Conservation (phyloP, 257 asterid species). For the Scutellaria barbata region DNA sequence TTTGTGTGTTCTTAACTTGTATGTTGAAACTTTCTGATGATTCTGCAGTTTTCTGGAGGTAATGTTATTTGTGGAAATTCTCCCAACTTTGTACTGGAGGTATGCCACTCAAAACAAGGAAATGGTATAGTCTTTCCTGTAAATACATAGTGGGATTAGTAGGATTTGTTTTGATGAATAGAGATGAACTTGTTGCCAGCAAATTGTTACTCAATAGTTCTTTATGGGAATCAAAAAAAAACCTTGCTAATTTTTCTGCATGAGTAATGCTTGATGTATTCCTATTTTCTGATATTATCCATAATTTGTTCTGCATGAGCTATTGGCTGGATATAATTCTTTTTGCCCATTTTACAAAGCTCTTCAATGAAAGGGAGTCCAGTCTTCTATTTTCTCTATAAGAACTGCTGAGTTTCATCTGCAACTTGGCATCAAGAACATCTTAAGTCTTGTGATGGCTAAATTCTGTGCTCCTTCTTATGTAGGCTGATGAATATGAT, state of each 20-base stretch:
- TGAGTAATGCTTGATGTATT: neutral
- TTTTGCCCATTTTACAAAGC: neutral
- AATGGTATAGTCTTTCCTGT: neutral
- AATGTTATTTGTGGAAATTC: constrained; percentile 44
- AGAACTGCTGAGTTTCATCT: constrained; percentile 17
- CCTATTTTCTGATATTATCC: neutral
- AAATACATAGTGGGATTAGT: neutral
- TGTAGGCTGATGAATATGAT: constrained; percentile 56
- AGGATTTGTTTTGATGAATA: neutral
- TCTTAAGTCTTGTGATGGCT: neutral
- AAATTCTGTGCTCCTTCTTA: constrained; percentile 13
- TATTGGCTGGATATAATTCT: too few relatives aligned
- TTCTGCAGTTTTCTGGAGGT: constrained; percentile 45
- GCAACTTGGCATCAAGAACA: neutral
- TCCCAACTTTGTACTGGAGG: constrained; percentile 48
- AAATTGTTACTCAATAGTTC: neutral
- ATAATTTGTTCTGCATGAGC: too few relatives aligned
- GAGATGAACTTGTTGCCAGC: constrained; percentile 1
- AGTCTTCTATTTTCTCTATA: neutral
- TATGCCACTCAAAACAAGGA: constrained; percentile 25
- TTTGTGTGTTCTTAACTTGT: neutral
- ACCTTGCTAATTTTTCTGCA: neutral
- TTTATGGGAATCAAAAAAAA: neutral
- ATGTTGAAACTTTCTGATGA: constrained; percentile 18
- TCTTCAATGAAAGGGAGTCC: neutral